Evolutionary conservation across 345 rosid species (phyloP).

Genomic region (Triadica sebifera): DNA sequence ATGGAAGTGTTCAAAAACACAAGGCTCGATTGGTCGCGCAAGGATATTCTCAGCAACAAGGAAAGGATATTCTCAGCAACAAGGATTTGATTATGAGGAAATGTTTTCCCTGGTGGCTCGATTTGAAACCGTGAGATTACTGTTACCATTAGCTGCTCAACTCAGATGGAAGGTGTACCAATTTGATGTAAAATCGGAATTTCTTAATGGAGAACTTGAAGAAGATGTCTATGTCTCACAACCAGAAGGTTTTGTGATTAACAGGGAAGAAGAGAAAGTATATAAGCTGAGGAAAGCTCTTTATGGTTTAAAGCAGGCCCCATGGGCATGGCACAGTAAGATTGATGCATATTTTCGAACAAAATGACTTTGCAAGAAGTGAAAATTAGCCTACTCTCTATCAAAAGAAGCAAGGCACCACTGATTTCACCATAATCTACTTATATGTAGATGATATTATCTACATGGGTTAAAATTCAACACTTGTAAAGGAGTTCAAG

Average conservation of each 20-base stretch:
- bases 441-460: neutral
- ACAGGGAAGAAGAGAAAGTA: neutral
- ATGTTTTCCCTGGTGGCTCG: neutral
- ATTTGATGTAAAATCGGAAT: neutral
- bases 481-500: too few relatives aligned
- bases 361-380: neutral
- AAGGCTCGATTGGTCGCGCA: neutral
- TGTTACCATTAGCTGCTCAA: neutral
- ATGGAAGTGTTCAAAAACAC: neutral
- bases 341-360: neutral
- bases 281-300: neutral
- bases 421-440: neutral
- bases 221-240: neutral
- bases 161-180: neutral
- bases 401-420: neutral
- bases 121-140: neutral
- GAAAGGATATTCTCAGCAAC: neutral
- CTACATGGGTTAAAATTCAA: too few relatives aligned
- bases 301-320: neutral
- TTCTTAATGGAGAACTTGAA: neutral
- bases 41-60: neutral
- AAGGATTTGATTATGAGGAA: neutral
- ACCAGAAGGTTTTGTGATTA: neutral
- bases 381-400: neutral
- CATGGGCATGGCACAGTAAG: neutral